Evolutionary conservation across 441 rosid genomes (phyloP).

Genomic region (Pelargonium myrrhifolium): DNA sequence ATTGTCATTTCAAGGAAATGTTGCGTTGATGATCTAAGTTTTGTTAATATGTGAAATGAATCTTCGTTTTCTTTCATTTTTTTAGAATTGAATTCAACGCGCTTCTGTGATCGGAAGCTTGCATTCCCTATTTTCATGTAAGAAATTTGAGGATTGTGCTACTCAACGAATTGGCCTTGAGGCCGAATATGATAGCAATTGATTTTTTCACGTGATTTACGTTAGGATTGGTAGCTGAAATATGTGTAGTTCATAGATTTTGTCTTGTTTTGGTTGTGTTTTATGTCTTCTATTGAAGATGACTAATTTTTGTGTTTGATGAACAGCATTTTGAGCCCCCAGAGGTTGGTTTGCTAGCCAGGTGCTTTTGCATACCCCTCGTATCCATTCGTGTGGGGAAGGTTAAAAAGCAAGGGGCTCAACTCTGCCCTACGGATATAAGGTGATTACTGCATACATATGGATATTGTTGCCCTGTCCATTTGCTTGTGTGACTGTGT

Average conservation of each 20-base stretch:
- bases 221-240: background rate
- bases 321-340: conserved; percentile 78
- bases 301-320: background rate
- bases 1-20: background rate
- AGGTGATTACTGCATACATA: conserved; percentile 47
- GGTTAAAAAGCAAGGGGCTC: conserved; percentile 58
- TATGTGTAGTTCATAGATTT: no score
- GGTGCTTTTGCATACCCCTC: conserved; percentile 88
- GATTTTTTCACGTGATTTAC: background rate
- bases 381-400: conserved; percentile 84
- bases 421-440: conserved; percentile 49
- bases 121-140: no score
- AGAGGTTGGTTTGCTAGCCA: conserved; percentile 79
- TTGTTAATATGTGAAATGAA: background rate
- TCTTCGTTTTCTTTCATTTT: background rate
- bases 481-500: background rate
- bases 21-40: background rate
- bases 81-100: no score
- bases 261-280: conserved; percentile 3
- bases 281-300: no score
- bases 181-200: no score
- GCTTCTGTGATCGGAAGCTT: background rate
- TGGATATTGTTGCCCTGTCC: background rate
- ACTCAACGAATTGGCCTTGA: no score
- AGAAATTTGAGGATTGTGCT: background rate